phyloP scores from a whole-genome alignment of 345 rosid genomes.

The Aegle marmelos region DNA sequence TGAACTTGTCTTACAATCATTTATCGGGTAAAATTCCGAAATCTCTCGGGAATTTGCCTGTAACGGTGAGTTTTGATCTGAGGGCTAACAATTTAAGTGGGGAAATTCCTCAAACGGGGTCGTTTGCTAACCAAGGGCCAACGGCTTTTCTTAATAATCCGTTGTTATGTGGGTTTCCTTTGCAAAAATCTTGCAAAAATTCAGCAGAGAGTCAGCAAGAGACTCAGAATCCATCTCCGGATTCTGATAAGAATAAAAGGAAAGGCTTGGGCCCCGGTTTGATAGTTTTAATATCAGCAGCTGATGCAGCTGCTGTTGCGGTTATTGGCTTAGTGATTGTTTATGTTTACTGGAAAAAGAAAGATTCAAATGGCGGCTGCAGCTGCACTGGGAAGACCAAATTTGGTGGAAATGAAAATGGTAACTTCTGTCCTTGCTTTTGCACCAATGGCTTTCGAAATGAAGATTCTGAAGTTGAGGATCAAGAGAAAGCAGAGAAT shows the following conservation, averaged over 20 bases:
- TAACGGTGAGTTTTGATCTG: slow-evolving; percentile 84
- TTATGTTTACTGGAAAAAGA: slow-evolving; percentile 89
- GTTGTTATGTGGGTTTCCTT: slow-evolving; percentile 83
- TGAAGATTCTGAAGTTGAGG: slow-evolving; percentile 73
- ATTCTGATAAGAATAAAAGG: slow-evolving; percentile 18
- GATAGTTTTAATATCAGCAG: slow-evolving; percentile 70
- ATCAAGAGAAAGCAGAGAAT: slow-evolving; percentile 37
- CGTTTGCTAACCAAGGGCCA: slow-evolving; percentile 94
- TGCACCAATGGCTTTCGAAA: slow-evolving; percentile 27
- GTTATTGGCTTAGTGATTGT: slow-evolving; percentile 63
- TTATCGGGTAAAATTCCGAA: slow-evolving; percentile 76
- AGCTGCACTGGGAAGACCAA: slow-evolving; percentile 78
- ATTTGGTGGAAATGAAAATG: slow-evolving; percentile 43
- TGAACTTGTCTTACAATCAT: slow-evolving; percentile 79
- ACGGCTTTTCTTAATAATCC: slow-evolving; percentile 91
- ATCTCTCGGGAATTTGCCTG: slow-evolving; percentile 70
- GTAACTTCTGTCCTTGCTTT: slow-evolving; percentile 29
- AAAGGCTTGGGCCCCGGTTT: slow-evolving; percentile 64
- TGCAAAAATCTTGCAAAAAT: slow-evolving; percentile 67
- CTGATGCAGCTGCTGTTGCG: slow-evolving; percentile 84
- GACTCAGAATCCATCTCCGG: slow-evolving; percentile 31
- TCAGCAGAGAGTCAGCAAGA: slow-evolving; percentile 29
- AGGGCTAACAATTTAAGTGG: slow-evolving; percentile 77
- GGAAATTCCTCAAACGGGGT: slow-evolving; percentile 86
- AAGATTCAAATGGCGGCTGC: slow-evolving; percentile 64